Percentiles rank a stretch among this genome's conserved stretches.
Conservation (phyloP, 805 yeast species). For the Helenozyma baotianmanensis region DNA sequence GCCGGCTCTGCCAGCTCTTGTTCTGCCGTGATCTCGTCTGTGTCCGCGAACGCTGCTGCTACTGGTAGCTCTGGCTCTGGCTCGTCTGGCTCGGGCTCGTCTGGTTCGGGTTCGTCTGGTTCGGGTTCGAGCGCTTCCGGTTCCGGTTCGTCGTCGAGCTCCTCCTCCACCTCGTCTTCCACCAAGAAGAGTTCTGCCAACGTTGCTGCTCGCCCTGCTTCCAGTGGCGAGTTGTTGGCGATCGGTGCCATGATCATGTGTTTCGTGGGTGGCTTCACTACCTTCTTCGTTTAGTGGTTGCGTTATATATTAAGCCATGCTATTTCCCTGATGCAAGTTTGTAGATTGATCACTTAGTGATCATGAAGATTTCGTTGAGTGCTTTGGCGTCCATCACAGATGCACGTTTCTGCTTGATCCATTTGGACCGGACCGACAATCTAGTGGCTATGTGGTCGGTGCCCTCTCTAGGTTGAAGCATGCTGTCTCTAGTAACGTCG, state of each 20-base stretch:
- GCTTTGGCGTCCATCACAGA: slow-evolving; percentile 88
- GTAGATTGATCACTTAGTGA: slow-evolving; percentile 38
- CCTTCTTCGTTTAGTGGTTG: slow-evolving; percentile 22
- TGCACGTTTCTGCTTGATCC: slow-evolving; percentile 86
- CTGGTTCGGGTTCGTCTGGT: slow-evolving; percentile 19
- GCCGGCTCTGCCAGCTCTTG: slow-evolving; percentile 27
- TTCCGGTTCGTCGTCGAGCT: slow-evolving; percentile 20
- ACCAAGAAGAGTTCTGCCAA: slow-evolving; percentile 16
- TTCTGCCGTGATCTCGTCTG: slow-evolving; percentile 18
- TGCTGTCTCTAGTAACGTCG: slow-evolving; percentile 23
- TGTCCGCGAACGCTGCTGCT: slow-evolving; percentile 13
- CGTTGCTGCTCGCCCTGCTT: slow-evolving; percentile 20
- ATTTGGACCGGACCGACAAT: slow-evolving; percentile 69
- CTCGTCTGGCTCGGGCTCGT: slow-evolving; percentile 14
- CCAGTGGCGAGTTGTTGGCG: slow-evolving; percentile 31
- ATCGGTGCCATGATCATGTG: slow-evolving; percentile 31
- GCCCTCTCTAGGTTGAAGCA: slow-evolving; percentile 18
- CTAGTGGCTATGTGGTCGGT: slow-evolving; percentile 27
- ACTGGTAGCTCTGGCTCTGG: slow-evolving; percentile 9
- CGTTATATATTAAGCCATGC: background rate
- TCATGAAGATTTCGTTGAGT: slow-evolving; percentile 89
- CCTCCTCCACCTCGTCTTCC: slow-evolving; percentile 19
- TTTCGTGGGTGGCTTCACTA: slow-evolving; percentile 43
- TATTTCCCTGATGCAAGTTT: slow-evolving; percentile 2
- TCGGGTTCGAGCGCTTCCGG: slow-evolving; percentile 19